Evolutionary conservation across 768 basidiomycete genomes (phyloP).

Genomic region (Paxillus ammoniavirescens): DNA sequence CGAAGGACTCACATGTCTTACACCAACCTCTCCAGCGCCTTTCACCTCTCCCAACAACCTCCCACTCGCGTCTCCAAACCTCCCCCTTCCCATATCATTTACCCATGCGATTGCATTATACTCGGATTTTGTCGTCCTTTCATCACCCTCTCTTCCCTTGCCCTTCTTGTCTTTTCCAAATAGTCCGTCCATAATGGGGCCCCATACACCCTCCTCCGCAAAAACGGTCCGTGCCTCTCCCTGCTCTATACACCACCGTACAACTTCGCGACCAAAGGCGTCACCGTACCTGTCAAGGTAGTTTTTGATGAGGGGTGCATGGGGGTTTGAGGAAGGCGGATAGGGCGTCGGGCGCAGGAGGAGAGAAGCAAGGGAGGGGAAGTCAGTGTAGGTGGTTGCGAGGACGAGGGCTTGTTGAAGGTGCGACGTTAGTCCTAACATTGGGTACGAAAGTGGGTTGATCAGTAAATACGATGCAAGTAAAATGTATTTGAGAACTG

Average conservation of each 20-base stretch:
- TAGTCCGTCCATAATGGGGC: conserved; percentile 66
- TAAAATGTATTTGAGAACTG: background rate
- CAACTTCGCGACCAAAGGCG: conserved; percentile 86
- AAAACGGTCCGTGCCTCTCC: conserved; percentile 84
- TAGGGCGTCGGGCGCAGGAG: conserved; percentile 69
- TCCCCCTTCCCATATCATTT: conserved; percentile 72
- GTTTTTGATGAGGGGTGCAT: conserved; percentile 55
- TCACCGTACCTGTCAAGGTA: conserved; percentile 82
- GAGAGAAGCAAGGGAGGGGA: conserved; percentile 78
- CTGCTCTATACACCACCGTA: conserved; percentile 89
- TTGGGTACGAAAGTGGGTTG: background rate
- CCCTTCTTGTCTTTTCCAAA: conserved; percentile 40
- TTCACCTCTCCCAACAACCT: conserved; percentile 64
- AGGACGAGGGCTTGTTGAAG: conserved; percentile 72
- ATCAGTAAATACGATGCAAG: background rate
- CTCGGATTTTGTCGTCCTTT: conserved; percentile 47
- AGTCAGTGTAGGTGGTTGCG: conserved; percentile 87
- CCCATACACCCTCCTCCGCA: conserved; percentile 64
- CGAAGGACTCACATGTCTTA: conserved; percentile 67
- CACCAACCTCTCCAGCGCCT: conserved; percentile 53
- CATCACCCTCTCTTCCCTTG: conserved; percentile 26
- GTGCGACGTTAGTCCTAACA: conserved; percentile 63
- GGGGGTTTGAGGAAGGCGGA: conserved; percentile 63
- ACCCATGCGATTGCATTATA: conserved; percentile 73
- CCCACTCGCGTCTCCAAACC: conserved; percentile 62